Evolutionary conservation across 495 filamentous ascomycete species (phyloP), one percentile per base, ranked within the genome.

Genomic region (Paragyromitra xinjiangensis): DNA sequence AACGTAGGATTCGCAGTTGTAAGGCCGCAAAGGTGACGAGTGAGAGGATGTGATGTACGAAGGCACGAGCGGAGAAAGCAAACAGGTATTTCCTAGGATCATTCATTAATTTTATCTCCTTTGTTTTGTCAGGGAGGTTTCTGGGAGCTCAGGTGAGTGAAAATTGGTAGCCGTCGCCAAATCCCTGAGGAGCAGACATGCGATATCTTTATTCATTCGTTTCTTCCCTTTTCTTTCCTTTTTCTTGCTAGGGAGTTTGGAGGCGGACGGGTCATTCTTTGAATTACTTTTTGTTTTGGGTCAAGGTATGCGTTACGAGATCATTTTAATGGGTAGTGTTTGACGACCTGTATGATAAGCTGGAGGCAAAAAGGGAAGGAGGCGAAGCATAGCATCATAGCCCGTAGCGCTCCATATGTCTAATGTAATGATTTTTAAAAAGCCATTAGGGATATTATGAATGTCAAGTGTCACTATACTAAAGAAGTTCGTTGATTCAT

Each of bases 261-360:
- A 1, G 53, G 14, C 14, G 29, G 19, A 37, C 6, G 12, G 9
- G 56, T 39, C 56, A 61, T 61, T 61, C 56, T 37, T 61, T 61
- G 55, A 34, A 37, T n/a, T 61, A 19, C 56, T 65, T 65, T 48
- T 44, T 67, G 39, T 29, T 39, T 14, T 42, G 29, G 50, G 37
- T 29, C 22, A 44, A 40, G 50, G 50, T 58, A 39, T n/a, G 29
- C 14, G 44, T 50, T 44, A 39, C 6, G 62, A 42, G 56, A 61
- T 16, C 9, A 34, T 37, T 22, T 9, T 58, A 44, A 58, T 44
- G 9, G 34, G 65, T 48, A 22, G 40, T 26, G 24, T 71, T 56
- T 42, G 24, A 61, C 42, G 55, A 70, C 53, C 12, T 71, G 68
- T 71, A 71, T 50, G 40, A 70, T 70, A 61, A 22, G 42, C 12